Evolutionary conservation across 108 stramenopile genomes (phyloP), one percentile per base, ranked within the genome.

Genomic region (Mediolabrus comicus): DNA sequence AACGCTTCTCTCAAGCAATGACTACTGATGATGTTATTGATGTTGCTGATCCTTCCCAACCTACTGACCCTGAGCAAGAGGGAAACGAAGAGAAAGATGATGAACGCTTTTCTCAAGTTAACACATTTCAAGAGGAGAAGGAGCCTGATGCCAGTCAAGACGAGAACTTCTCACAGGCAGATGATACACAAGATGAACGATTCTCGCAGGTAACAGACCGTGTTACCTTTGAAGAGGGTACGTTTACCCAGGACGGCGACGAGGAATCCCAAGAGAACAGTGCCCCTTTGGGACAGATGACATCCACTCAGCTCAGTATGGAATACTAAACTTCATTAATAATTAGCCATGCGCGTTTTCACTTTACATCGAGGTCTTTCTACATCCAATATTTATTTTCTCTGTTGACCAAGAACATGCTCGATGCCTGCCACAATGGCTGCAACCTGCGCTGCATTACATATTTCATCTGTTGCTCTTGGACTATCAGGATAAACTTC

Each of bases 401-500:
- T 65, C 11, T 35, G 52, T 24, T 60, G 31, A 13, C n/a, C 24
- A 35, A 88, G 49, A 16, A 89, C 65, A 57, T 80, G 72, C 34
- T 86, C 81, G n/a, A 89, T 46, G 4, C 76, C 88, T 16, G 70
- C 79, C 17, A 11, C 43, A 58, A 89, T 80, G 10, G 71, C 72
- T 31, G 81, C 88, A 35, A 86, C 84, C 66, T 89, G 88, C 11
- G 85, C 88, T 54, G 54, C 53, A 59, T 86, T 86, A 60, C 88
- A 89, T 43, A 74, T 64, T 17, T 84, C 88, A 13, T 49, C 70
- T 4, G 85, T 84, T 0, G 69, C 80, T 22, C 34, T 77, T 33
- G 78, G 63, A 3, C 63, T 67, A 63, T 89, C 88, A 0, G 88
- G 88, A 73, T 89, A 89, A 10, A 89, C 88, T 59, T 89, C 88